Base-by-base conservation (phyloP, 2,329 filamentous ascomycete genomes). In the Pyricularia sp. region DNA sequence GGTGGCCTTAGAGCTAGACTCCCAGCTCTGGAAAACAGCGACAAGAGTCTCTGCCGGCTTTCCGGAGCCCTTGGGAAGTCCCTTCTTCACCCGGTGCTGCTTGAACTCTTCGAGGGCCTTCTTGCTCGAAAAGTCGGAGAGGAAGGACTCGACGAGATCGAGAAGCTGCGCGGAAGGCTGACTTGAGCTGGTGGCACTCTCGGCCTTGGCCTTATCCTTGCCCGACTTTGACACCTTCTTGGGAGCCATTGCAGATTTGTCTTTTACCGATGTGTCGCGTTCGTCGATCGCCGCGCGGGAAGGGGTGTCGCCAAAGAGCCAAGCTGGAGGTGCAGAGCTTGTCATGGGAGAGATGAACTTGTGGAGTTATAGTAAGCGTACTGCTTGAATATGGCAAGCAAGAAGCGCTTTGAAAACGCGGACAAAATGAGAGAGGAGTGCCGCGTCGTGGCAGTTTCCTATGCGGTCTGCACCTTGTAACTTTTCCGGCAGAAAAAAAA, bases 131-230 rank as follows among this genome's bases (percentile, higher is more conserved):
- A 90, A 84, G 64, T 89, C 84, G 61, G 84, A 83, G 66, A 93
- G 82, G 77, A 93, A 93, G 26, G 80, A 78, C 71, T 87, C 87
- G 73, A 93, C 84, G 20, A 92, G 81, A 70, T 88, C 85, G 75
- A 93, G 81, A 50, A 93, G 81, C 77, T 90, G 84, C 31, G 84
- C 78, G 4, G 90, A 84, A 30, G 86, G 83, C 12, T 30, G 65
- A 50, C 23, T 20, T 58, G 26, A 12, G 42, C 26, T 61, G 58
- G 23, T 3, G 25, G n/a, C 9, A 30, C 33, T 31, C 30, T 65
- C 23, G 17, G 14, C 14, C 33, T 66, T 66, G 55, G 30, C 36
- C 65, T 36, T 66, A 4, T 12, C 58, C 23, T 50, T 50, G 42
- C 17, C 42, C 17, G 33, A 66, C 25, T 36, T 28, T 3, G 65